Evolutionary conservation across 495 filamentous ascomycete species (phyloP), one percentile per base, ranked within the genome.

Genomic region (Talaromyces adpressus): DNA sequence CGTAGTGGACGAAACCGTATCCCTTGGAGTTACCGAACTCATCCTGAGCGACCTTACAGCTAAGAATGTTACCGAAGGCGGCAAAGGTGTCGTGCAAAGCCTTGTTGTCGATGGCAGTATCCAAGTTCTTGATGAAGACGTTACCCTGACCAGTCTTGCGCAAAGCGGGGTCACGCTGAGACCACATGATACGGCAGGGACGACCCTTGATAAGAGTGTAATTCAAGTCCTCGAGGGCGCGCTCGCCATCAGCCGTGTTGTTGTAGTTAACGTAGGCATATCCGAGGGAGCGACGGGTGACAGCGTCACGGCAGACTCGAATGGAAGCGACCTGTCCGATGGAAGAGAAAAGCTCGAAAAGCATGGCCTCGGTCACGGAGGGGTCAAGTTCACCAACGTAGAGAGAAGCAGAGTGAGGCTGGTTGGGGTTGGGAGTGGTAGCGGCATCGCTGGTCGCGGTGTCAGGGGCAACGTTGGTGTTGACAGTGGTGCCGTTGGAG

Each of bases 221-320:
- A 87, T 99, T 99, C 65, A 99, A 86, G 79, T 99, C 94, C 80
- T 99, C 94, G 57, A 99, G 87, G 65, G 94, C 94, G 76, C 93
- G 93, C 84, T 99, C 94, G 70, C 94, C 94, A 74, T 99, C 95
- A 64, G 85, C 78, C 39, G 92, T 92, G 78, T 91, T 95, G 82
- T 98, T 99, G 87, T 98, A 99, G 84, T 99, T 99, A 77, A 99
- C 94, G 73, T 99, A 99, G 77, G 94, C 95, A 75, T 99, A 99
- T 65, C 94, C 94, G 65, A 99, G 91, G 65, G 94, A 99, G 76
- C 95, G 94, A 72, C 94, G 91, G 73, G 94, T 99, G 72, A 99
- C 92, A 63, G 94, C 94, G 72, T 99, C 94, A 77, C 94, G 94
- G 86, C 94, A 99, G 75, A 99, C 94, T 83, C 94, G 93, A 77